Evolutionary conservation across 495 filamentous ascomycete species (phyloP).

Genomic region (Aspergillus sclerotiicarbonarius): DNA sequence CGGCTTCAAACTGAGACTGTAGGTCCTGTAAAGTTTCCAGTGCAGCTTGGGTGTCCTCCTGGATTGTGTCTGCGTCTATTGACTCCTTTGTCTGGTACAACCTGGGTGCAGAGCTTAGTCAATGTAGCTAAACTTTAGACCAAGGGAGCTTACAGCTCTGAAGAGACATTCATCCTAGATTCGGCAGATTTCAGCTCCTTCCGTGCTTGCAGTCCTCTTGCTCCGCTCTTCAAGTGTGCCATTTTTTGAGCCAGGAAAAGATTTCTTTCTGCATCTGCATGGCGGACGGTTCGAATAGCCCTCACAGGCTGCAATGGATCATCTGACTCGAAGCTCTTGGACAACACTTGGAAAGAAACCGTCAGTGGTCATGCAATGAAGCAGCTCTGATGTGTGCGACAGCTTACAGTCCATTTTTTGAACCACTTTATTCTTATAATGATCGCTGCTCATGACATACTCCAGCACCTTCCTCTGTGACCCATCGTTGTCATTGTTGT

Average conservation of each 20-base stretch:
- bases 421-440: constrained; percentile 54
- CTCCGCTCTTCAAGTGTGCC: constrained; percentile 68
- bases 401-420: constrained; percentile 55
- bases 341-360: constrained; percentile 30
- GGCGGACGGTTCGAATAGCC: constrained; percentile 57
- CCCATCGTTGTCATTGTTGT: constrained; percentile 15
- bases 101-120: constrained; percentile 30
- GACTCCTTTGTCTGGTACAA: constrained; percentile 51
- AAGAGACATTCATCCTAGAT: constrained; percentile 55
- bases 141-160: constrained; percentile 41
- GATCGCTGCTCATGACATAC: constrained; percentile 65
- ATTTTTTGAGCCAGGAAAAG: constrained; percentile 69
- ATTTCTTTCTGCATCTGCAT: constrained; percentile 57
- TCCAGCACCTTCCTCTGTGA: constrained; percentile 53
- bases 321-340: constrained; percentile 42
- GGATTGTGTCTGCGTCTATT: constrained; percentile 51
- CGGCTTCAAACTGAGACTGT: constrained; percentile 53
- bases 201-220: constrained; percentile 66
- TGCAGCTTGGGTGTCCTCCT: constrained; percentile 62
- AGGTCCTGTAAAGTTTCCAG: constrained; percentile 60
- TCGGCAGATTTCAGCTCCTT: constrained; percentile 68
- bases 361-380: constrained; percentile 1
- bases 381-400: neutral
- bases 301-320: constrained; percentile 56
- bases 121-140: constrained; percentile 1